Percentiles rank a stretch among this genome's conserved stretches.
These are phyloP conservation scores for Magnusiomyces fungicola DNA, from an alignment of 1,139 yeast genomes.

Conservation along the genomic window DNA sequence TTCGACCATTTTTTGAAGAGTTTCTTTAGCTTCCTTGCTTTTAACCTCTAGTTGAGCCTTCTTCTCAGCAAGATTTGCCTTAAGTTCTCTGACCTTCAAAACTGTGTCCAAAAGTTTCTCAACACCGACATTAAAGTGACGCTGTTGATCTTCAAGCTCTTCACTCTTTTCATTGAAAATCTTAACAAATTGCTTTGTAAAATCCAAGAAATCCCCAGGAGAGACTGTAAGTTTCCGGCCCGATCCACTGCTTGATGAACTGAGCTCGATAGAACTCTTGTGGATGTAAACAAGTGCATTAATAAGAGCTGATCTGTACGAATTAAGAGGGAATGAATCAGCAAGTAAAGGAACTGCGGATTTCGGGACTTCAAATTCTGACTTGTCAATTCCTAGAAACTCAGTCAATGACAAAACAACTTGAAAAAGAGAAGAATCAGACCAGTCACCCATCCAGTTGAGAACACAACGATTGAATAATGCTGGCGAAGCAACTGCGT, in stretches of 20 bases:
- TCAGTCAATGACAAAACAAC: constrained; percentile 43
- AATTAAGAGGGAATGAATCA: constrained; percentile 17
- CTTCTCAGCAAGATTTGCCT: constrained; percentile 48
- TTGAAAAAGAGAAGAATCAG: constrained; percentile 41
- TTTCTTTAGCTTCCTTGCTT: constrained; percentile 60
- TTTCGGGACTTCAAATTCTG: constrained; percentile 36
- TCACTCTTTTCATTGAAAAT: constrained; percentile 41
- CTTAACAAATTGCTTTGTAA: constrained; percentile 43
- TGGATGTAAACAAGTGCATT: constrained; percentile 47
- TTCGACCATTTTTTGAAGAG: constrained; percentile 68
- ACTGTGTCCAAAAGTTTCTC: constrained; percentile 75
- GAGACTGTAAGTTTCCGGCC: constrained; percentile 23
- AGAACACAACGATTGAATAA: constrained; percentile 84
- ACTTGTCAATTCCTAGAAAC: constrained; percentile 46
- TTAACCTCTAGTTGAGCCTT: constrained; percentile 45
- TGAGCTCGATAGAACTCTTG: constrained; percentile 14
- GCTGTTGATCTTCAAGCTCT: constrained; percentile 57
- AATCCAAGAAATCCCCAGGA: constrained; percentile 52
- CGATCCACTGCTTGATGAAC: background rate
- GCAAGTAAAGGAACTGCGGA: constrained; percentile 19
- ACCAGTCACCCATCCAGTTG: constrained; percentile 90
- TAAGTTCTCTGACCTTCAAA: constrained; percentile 57
- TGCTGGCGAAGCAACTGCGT: constrained; percentile 75
- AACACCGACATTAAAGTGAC: constrained; percentile 66
- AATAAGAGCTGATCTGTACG: constrained; percentile 44